phyloP scores from a whole-genome alignment of 2,329 filamentous ascomycete genomes.

The Macroventuria anomochaeta region DNA sequence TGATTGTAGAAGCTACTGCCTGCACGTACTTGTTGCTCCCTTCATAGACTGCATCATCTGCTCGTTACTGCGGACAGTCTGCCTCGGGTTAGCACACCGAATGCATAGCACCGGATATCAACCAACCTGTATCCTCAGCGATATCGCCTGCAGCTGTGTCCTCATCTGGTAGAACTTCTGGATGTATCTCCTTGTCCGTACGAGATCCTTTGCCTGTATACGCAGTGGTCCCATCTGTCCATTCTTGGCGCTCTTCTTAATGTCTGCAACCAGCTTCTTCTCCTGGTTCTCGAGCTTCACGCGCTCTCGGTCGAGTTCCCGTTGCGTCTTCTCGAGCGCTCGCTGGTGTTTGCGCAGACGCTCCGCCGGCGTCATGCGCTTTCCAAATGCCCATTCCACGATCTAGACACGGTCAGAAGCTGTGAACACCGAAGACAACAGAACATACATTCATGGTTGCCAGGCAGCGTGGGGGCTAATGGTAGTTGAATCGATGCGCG shows the following conservation, averaged over 20 bases:
- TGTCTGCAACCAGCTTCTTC: constrained; percentile 93
- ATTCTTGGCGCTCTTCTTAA: constrained; percentile 98
- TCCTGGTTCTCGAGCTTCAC: constrained; percentile 98
- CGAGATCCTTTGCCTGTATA: constrained; percentile 96
- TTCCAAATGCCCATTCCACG: constrained; percentile 98
- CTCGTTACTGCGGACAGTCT: constrained; percentile 98
- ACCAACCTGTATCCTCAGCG: constrained; percentile 85
- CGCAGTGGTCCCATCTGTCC: constrained; percentile 98
- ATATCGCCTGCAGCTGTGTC: constrained; percentile 95
- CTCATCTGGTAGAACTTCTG: constrained; percentile 99
- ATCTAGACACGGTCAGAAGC: constrained; percentile 65
- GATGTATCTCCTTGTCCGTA: constrained; percentile 89
- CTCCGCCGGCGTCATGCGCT: constrained; percentile 97
- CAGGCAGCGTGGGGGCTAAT: constrained; percentile 1
- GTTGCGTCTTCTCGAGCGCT: constrained; percentile 94
- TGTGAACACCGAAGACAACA: not conserved
- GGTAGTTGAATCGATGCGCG: not conserved
- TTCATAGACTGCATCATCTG: constrained; percentile 99
- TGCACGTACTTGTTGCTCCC: constrained; percentile 71
- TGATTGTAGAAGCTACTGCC: not conserved
- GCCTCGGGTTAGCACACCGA: constrained; percentile 27
- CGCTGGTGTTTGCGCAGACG: constrained; percentile 92
- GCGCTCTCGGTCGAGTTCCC: constrained; percentile 92
- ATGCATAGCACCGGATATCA: not conserved
- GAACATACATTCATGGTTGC: constrained; percentile 64